Evolutionary conservation across 2,329 filamentous ascomycete genomes (phyloP), one percentile per base, ranked within the genome.

Genomic region (Cladosporium sp.): DNA sequence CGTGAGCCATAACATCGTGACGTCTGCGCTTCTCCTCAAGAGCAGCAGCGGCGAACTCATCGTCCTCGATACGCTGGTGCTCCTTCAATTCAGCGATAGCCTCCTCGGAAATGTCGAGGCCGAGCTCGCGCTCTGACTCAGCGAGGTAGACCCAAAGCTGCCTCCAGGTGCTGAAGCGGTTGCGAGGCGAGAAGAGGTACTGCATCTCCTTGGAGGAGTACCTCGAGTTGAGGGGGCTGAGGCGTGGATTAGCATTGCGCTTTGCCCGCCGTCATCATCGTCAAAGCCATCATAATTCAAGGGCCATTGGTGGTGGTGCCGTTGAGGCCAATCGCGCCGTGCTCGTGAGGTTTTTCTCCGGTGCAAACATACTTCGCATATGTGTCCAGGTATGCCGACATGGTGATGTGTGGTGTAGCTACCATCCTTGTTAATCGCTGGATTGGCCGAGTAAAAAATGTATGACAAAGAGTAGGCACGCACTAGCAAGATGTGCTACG

Each of bases 101-200:
- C 48, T 93, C 84, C n/a, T 86, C 85, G 16, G 86, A 88, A 75
- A 97, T 93, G 53, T 80, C 81, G 56, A 96, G 85, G 2, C 92
- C 92, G 2, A 96, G 85, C 77, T 93, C 90, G 77, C 88, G 89
- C 82, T 97, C 90, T 11, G 86, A 84, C 82, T 96, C 89, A 26
- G 93, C 93, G 13, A 97, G 89, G 79, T 85, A 88, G 53, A 94
- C 82, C 93, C 93, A 97, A 21, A 97, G 86, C 76, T 91, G 85
- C 69, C 93, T 88, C 92, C 92, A 96, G 64, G 88, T 92, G 49
- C 87, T 89, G 77, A 89, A 88, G 32, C 92, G 85, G 63, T 87
- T 89, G 51, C 92, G 87, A 66, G 89, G 87, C 71, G 88, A 89
- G 83, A 97, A 97, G 67, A 97, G 86, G 69, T 85, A 84, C 72